Evolutionary conservation across 192 early-diverging fungal species (phyloP), one percentile per base, ranked within the genome.

Genomic region (Funneliformis mosseae): DNA sequence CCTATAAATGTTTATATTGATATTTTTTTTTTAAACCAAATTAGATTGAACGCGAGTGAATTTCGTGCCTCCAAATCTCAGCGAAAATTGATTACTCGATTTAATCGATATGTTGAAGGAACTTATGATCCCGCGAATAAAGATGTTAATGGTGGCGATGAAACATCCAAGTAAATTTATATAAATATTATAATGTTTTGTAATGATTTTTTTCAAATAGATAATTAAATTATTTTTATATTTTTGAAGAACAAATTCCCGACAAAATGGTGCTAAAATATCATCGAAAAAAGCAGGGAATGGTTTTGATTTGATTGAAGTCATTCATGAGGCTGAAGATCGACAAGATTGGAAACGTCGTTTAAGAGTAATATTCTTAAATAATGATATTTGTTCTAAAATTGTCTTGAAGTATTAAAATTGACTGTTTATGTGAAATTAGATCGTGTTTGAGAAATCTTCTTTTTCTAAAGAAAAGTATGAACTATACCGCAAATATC

Each of bases 401-500:
- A 18, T 55, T 55, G 18, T 55, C 50, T 55, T 55, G 43, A 45
- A 45, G 9, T 45, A 55, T 5, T 55, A 18, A 55, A 55, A 18
- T 16, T 55, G 64, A 62, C 4, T 27, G 46, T n/a, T 5, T 78
- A 8, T 28, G 2, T 41, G 8, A 23, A 25, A 66, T 28, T 27
- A 93, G 90, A 83, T 91, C 79, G 83, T 82, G 9, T 74, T 94
- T 27, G 92, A 92, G 45, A 89, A 88, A 14, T 87, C 95, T 0
- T 85, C 84, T 7, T 96, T 91, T 82, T 87, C 92, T 5, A 81
- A 90, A 66, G 94, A 92, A 78, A 95, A 94, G 18, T 95, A 90
- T 78, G 82, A 87, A 0, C 83, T 99, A 11, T 99, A 93, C 82
- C 76, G 82, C 9, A 92, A 91, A 75, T 99, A 98, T 81, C 97